phyloP scores from a whole-genome alignment of 345 rosid genomes.

The Ceriops tagal region DNA sequence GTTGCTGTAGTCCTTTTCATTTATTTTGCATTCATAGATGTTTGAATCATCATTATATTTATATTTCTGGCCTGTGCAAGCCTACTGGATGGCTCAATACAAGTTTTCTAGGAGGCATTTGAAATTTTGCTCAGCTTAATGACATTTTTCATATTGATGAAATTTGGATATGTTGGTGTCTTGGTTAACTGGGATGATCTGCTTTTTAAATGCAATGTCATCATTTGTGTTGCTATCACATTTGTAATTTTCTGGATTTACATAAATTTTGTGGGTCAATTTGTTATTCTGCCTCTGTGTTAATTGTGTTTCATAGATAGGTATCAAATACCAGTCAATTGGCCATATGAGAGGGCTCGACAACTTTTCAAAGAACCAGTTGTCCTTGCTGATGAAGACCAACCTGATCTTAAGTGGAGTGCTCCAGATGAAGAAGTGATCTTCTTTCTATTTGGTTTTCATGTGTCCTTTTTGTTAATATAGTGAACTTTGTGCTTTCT shows the following conservation, averaged over 20 bases:
- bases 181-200: too few species aligned
- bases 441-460: slow-evolving; percentile 6
- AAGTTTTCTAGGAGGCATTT: neutral
- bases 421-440: slow-evolving; percentile 88
- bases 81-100: neutral
- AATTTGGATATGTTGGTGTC: too few species aligned
- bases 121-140: neutral
- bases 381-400: slow-evolving; percentile 55
- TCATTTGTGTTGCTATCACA: neutral
- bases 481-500: neutral
- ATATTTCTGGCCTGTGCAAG: neutral
- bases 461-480: neutral
- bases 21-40: neutral
- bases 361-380: slow-evolving; percentile 75
- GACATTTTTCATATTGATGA: too few species aligned
- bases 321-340: slow-evolving; percentile 77
- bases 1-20: too few species aligned
- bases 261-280: neutral
- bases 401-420: slow-evolving; percentile 74
- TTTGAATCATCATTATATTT: neutral
- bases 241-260: neutral
- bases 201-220: too few species aligned
- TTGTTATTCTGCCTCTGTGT: neutral
- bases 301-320: slow-evolving; percentile 27
- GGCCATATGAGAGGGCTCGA: slow-evolving; percentile 89